Evolutionary conservation across 164 flowering plant species (phyloP), one percentile per base, ranked within the genome.

Genomic region (Dillenia turbinata): DNA sequence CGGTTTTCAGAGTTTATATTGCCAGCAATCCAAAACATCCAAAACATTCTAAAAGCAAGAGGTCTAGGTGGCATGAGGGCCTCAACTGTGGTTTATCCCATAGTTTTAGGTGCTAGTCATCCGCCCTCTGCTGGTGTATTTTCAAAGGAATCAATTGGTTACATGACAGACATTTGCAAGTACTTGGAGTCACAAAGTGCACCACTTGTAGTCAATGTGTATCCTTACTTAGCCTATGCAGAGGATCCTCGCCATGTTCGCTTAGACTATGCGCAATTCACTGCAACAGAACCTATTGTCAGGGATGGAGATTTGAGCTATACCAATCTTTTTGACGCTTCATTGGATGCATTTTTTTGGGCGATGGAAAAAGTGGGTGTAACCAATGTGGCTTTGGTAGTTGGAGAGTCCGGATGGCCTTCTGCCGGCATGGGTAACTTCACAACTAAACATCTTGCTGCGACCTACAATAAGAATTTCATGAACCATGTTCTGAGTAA

Each of bases 51-150:
- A 0, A 46, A 19, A 3, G 49, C 47, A 3, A 63, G 46, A 0
- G 3, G 14, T 10, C 22, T 48, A 14, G 17, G 7, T 3, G 59
- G 64, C 9, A 66, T 81, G 15, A 69, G 59, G 64, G 76, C 73
- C 19, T 65, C 79, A 33, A 84, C 88, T 0, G 75, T 67, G 7
- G 68, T 79, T 9, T 0, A 52, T 2, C n/a, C 46, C 10, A 44
- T 22, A 0, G 73, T 70, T 10, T 52, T 79, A 12, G 76, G 62
- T 5, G n/a, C 51, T 2, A 73, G 79, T 0, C 75, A 9, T 45
- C 74, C 83, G 1, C 85, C 88, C 1, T 83, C 88, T 8, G 49
- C 13, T 0, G 75, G 75, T 13, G 56, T 33, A 3, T 84, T 84
- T 64, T 12, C 69, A 0, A 15, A 10, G 0, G 65, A 63, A 10